Conservation (phyloP, 768 basidiomycete species). For the Tulasnella sp. region DNA sequence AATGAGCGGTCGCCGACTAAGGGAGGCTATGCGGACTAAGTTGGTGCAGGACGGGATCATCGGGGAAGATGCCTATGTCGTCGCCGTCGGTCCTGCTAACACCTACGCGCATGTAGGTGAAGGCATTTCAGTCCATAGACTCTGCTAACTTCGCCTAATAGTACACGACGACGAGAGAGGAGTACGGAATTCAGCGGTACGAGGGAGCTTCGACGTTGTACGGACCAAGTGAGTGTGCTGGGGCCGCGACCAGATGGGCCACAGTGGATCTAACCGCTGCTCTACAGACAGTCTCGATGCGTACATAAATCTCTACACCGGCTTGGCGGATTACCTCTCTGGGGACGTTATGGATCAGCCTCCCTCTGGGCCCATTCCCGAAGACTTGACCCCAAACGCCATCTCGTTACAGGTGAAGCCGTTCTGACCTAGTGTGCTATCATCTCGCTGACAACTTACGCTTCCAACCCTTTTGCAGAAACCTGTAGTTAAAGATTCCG, state of each 20-base stretch:
- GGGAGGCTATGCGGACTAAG: constrained; percentile 53
- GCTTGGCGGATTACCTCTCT: constrained; percentile 50
- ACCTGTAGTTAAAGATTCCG: constrained; percentile 48
- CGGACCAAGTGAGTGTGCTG: constrained; percentile 46
- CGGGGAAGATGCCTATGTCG: constrained; percentile 59
- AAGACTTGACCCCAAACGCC: constrained; percentile 50
- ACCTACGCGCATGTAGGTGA: constrained; percentile 46
- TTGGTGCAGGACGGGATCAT: constrained; percentile 54
- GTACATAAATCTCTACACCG: constrained; percentile 64
- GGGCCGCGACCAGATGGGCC: background rate
- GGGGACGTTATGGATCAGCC: constrained; percentile 38
- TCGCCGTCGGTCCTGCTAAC: constrained; percentile 72
- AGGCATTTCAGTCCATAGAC: constrained; percentile 25
- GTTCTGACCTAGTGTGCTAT: background rate
- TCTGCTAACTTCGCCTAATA: background rate
- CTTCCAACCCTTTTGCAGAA: constrained; percentile 31
- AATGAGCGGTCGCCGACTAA: constrained; percentile 66
- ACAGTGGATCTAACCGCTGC: background rate
- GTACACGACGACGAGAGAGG: constrained; percentile 45
- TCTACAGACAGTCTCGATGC: constrained; percentile 59
- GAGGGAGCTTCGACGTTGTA: constrained; percentile 75
- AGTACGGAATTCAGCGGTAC: constrained; percentile 63
- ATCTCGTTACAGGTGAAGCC: constrained; percentile 51
- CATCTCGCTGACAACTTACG: background rate
- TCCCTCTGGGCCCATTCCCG: constrained; percentile 51